These are phyloP conservation scores for Schrenkiella parvula DNA, from an alignment of 345 rosid genomes.

Conservation along the genomic window DNA sequence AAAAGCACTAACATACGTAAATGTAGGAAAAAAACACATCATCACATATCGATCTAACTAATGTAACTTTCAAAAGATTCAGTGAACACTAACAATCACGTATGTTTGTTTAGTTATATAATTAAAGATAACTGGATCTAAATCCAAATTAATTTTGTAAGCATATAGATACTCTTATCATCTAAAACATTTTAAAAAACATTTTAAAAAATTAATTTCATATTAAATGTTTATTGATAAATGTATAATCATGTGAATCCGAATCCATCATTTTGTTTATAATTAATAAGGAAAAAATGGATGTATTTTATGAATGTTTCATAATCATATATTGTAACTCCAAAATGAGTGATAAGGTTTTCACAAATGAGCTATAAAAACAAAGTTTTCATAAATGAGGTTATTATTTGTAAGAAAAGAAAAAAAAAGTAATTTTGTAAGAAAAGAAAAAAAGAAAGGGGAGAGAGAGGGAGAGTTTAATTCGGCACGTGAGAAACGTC, in stretches of 20 bases:
- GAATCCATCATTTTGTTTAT: neutral
- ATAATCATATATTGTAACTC: neutral
- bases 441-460: too few relatives aligned
- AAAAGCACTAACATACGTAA: neutral
- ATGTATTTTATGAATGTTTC: neutral
- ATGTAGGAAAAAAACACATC: neutral
- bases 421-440: neutral
- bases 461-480: neutral
- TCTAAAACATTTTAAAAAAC: too few relatives aligned
- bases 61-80: neutral
- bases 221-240: neutral
- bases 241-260: neutral
- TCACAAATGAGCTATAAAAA: neutral
- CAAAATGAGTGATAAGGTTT: neutral
- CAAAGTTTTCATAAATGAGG: neutral
- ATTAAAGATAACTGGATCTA: neutral
- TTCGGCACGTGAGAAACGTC: conserved; percentile 17
- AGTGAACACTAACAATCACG: neutral
- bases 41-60: neutral
- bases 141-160: neutral
- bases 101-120: neutral
- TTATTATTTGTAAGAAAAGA: neutral
- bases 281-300: neutral
- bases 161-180: neutral
- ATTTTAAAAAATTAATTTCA: too few relatives aligned